A percentile compares a stretch with the other conserved stretches of the same genome.
These are phyloP conservation scores for Neopestalotiopsis rosae DNA, from an alignment of 2,329 filamentous ascomycete species.

Conservation along the genomic window DNA sequence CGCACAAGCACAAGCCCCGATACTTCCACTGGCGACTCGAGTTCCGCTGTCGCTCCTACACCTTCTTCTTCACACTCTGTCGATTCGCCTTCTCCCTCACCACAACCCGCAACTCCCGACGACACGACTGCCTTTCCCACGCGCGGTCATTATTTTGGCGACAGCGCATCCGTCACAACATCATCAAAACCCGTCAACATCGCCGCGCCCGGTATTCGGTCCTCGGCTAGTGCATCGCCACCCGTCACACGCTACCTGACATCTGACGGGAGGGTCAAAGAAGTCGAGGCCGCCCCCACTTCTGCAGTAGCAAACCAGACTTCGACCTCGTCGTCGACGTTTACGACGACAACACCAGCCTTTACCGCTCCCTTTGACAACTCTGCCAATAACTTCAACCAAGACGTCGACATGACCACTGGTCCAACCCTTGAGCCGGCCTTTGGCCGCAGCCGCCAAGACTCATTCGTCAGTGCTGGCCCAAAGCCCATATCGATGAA, in stretches of 20 bases:
- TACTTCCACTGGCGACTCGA: slow-evolving; percentile 19
- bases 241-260: slow-evolving; percentile 24
- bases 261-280: slow-evolving; percentile 19
- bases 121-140: slow-evolving; percentile 35
- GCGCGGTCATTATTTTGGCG: slow-evolving; percentile 34
- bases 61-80: slow-evolving; percentile 46
- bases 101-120: slow-evolving; percentile 51
- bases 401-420: slow-evolving; percentile 61
- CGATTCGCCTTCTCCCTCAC: slow-evolving; percentile 43
- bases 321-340: neutral
- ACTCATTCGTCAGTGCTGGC: slow-evolving; percentile 69
- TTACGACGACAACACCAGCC: neutral
- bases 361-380: neutral
- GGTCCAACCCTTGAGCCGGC: slow-evolving; percentile 63
- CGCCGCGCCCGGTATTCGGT: slow-evolving; percentile 31
- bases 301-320: slow-evolving; percentile 31
- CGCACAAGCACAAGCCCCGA: slow-evolving; percentile 22
- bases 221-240: slow-evolving; percentile 28
- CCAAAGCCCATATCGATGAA: slow-evolving; percentile 73
- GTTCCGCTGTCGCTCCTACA: slow-evolving; percentile 33
- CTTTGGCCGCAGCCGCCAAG: slow-evolving; percentile 64
- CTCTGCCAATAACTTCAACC: slow-evolving; percentile 27
- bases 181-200: slow-evolving; percentile 44
- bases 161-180: slow-evolving; percentile 23
- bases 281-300: slow-evolving; percentile 18